Conservation (phyloP, 495 filamentous ascomycete genomes). For the Aspergillus asperescens region DNA sequence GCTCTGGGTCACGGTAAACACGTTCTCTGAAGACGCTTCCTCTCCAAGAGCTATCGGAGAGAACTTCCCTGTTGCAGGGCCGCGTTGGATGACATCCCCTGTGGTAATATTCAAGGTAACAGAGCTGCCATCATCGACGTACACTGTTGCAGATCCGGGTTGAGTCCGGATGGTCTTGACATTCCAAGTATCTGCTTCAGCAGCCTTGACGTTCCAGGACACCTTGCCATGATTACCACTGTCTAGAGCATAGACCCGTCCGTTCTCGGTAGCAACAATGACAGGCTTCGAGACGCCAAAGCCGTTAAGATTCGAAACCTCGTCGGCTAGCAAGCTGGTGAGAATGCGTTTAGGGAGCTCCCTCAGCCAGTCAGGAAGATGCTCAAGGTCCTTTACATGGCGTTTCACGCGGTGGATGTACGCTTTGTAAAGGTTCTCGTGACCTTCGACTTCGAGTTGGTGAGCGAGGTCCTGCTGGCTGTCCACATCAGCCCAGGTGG, state of each 20-base stretch:
- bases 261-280: slow-evolving; percentile 73
- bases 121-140: slow-evolving; percentile 52
- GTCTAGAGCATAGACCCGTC: slow-evolving; percentile 74
- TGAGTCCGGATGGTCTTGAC: slow-evolving; percentile 62
- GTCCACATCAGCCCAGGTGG: slow-evolving; percentile 69
- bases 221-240: slow-evolving; percentile 66
- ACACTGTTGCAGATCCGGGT: slow-evolving; percentile 54
- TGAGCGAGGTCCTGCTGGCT: slow-evolving; percentile 66
- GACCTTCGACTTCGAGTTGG: slow-evolving; percentile 78
- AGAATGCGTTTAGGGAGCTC: slow-evolving; percentile 60
- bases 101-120: slow-evolving; percentile 53
- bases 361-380: slow-evolving; percentile 70
- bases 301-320: slow-evolving; percentile 60
- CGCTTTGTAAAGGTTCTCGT: slow-evolving; percentile 69
- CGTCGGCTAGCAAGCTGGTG: slow-evolving; percentile 59
- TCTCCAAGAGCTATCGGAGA: slow-evolving; percentile 30
- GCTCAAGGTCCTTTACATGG: slow-evolving; percentile 70
- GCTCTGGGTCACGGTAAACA: slow-evolving; percentile 57
- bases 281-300: slow-evolving; percentile 86
- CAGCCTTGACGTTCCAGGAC: slow-evolving; percentile 65
- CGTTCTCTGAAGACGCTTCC: slow-evolving; percentile 14
- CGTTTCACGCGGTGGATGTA: slow-evolving; percentile 84
- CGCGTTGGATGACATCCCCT: slow-evolving; percentile 47
- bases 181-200: slow-evolving; percentile 56
- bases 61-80: slow-evolving; percentile 26